Percentiles rank a stretch among this genome's conserved stretches.
These are phyloP conservation scores for Prototheca cutis DNA, from an alignment of 163 green algal species.

Conservation along the genomic window DNA sequence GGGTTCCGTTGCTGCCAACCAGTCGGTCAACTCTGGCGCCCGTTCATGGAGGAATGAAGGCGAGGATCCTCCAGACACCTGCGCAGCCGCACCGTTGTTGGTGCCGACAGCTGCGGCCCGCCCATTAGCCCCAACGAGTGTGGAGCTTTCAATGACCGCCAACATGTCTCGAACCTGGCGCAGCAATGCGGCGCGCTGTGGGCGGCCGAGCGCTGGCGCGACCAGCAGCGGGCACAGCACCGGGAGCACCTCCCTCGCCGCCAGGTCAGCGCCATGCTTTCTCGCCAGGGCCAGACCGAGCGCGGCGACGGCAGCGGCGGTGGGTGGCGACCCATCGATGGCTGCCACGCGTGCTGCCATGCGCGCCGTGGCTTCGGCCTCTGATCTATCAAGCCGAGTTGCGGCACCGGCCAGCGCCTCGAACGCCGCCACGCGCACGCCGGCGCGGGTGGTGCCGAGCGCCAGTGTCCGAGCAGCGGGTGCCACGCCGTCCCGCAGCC, in stretches of 20 bases:
- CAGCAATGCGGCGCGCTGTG: conserved; percentile 34
- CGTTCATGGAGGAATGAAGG: too few species aligned
- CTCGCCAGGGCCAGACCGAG: conserved; percentile 36
- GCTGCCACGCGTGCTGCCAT: conserved; percentile 35
- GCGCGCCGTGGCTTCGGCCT: conserved; percentile 31
- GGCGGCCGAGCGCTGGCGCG: conserved; percentile 19
- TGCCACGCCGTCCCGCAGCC: conserved; percentile 1
- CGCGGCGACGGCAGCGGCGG: conserved; percentile 33
- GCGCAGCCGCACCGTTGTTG: too few species aligned
- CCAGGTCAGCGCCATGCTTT: conserved; percentile 37
- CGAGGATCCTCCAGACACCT: too few species aligned
- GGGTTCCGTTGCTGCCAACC: too few species aligned
- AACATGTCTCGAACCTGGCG: conserved; percentile 12
- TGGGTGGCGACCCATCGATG: conserved; percentile 46
- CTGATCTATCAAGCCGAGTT: conserved; percentile 30
- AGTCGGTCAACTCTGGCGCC: too few species aligned
- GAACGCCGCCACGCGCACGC: conserved; percentile 36
- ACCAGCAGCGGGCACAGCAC: conserved; percentile 49
- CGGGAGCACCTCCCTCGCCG: conserved; percentile 39
- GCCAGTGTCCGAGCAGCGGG: conserved; percentile 32
- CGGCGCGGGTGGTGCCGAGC: conserved; percentile 43
- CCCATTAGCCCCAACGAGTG: too few species aligned
- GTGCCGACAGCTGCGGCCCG: too few species aligned
- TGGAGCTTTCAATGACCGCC: conserved; percentile 1
- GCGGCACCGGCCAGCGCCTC: conserved; percentile 28